Percentiles rank a stretch among this genome's conserved stretches.
phyloP scores from a whole-genome alignment of 83 land plant species.

The Picea mariana region DNA sequence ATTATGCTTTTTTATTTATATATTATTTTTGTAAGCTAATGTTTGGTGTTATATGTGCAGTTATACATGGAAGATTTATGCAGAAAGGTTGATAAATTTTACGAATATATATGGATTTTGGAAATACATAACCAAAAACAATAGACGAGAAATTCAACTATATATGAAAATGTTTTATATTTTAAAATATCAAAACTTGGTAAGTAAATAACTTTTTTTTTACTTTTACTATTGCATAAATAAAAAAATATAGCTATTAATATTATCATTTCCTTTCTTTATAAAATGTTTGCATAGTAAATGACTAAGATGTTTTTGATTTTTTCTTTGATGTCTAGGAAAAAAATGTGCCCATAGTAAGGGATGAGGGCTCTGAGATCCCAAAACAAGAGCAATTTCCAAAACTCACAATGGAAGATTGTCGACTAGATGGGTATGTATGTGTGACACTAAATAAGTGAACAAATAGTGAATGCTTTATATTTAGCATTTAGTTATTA shows the following conservation, averaged over 20 bases:
- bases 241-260: neutral
- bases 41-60: conserved; percentile 27
- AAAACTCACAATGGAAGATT: neutral
- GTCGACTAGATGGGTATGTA: neutral
- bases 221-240: neutral
- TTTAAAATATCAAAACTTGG: conserved; percentile 70
- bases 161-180: conserved; percentile 80
- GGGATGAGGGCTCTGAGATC: neutral
- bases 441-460: neutral
- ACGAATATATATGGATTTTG: conserved; percentile 81
- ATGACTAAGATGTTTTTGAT: neutral
- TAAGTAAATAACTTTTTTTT: conserved; percentile 16
- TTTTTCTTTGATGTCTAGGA: neutral
- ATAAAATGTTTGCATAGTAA: neutral
- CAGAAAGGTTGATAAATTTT: conserved; percentile 68
- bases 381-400: no score
- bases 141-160: conserved; percentile 60
- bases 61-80: conserved; percentile 86
- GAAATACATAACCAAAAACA: conserved; percentile 70
- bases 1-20: no score
- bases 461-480: no score
- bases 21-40: neutral
- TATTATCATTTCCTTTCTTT: neutral
- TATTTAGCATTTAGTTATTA: neutral
- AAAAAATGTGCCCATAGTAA: conserved; percentile 6